Conservation (phyloP, 208 protist genomes). For the Trypanosoma rangeli region DNA sequence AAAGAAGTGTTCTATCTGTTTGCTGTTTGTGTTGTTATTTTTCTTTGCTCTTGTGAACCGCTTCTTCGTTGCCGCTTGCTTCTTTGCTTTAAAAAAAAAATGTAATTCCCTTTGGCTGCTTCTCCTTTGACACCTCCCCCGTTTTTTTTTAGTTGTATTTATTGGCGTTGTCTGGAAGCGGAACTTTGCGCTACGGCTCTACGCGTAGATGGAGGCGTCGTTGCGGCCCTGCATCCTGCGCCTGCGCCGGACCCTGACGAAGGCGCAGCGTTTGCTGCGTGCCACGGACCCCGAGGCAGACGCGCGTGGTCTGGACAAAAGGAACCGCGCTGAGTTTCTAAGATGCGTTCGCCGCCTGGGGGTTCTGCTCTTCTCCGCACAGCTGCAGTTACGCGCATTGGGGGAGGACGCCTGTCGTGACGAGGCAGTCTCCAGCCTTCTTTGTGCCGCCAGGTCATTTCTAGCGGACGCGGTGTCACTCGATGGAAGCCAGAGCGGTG, state of each 20-base stretch:
- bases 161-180: neutral
- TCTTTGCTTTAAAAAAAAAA: neutral
- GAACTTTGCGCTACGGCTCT: neutral
- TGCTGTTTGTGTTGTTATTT: neutral
- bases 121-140: neutral
- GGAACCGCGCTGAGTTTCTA: conserved; percentile 1
- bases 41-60: neutral
- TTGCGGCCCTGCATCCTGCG: conserved; percentile 6
- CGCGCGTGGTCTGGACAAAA: neutral
- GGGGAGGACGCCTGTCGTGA: neutral
- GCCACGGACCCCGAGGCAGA: neutral
- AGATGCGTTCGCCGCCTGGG: conserved; percentile 17
- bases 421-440: neutral
- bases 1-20: neutral
- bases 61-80: neutral
- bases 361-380: conserved; percentile 13
- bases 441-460: conserved; percentile 8
- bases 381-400: neutral
- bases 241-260: conserved; percentile 9
- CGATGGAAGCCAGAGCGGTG: neutral
- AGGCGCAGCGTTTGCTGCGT: conserved; percentile 1
- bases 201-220: neutral
- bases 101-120: neutral
- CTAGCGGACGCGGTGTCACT: neutral
- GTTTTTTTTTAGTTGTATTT: neutral